These are phyloP conservation scores for Guadua angustifolia DNA, from an alignment of 176 grass and related monocot genomes.

Conservation along the genomic window DNA sequence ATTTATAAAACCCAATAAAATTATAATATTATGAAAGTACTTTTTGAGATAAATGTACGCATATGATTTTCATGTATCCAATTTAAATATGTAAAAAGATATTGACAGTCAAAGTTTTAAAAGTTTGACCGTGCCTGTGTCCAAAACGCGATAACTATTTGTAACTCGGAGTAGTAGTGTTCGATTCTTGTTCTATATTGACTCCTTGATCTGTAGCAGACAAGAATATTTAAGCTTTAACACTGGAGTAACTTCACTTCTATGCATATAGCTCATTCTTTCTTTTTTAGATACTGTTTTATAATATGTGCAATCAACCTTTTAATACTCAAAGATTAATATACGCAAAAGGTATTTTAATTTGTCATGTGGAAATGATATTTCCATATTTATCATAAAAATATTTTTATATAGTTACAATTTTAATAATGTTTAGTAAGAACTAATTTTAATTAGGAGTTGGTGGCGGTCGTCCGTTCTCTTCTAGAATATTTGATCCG, in stretches of 20 bases:
- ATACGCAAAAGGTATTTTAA: neutral
- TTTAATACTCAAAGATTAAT: neutral
- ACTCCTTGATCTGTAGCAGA: neutral
- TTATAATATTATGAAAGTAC: too few relatives aligned
- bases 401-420: neutral
- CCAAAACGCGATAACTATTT: too few relatives aligned
- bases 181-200: neutral
- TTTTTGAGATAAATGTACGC: too few relatives aligned
- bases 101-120: too few relatives aligned
- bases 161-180: too few relatives aligned
- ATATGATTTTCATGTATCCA: too few relatives aligned
- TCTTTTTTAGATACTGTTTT: neutral
- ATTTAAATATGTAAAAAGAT: too few relatives aligned
- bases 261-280: neutral
- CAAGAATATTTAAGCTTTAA: neutral
- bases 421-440: neutral
- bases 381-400: neutral
- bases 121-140: too few relatives aligned
- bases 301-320: neutral
- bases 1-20: too few relatives aligned
- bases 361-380: neutral
- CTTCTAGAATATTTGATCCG: too few relatives aligned
- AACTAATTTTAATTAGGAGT: too few relatives aligned
- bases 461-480: too few relatives aligned
- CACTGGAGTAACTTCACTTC: neutral